phyloP scores from a whole-genome alignment of 2,329 filamentous ascomycete species.

The Ophiognomonia clavigignenti-juglandacearum region DNA sequence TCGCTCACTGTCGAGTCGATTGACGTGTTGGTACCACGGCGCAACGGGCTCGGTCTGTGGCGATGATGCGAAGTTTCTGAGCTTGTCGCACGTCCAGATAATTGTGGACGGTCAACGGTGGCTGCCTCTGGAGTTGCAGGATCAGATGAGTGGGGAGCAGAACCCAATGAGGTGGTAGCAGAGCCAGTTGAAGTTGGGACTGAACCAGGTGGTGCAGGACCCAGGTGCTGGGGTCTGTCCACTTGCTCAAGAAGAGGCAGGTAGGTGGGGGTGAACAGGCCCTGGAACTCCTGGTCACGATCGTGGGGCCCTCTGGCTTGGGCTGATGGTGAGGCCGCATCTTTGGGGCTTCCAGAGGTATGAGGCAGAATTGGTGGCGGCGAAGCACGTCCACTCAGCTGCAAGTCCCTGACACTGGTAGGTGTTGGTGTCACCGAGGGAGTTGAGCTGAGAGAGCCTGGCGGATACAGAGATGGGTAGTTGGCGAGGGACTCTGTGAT shows the following conservation, averaged over 20 bases:
- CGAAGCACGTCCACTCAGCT: slow-evolving; percentile 25
- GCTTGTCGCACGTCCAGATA: no score
- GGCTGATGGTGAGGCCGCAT: slow-evolving; percentile 25
- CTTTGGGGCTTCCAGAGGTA: slow-evolving; percentile 30
- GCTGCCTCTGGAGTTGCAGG: slow-evolving; percentile 14
- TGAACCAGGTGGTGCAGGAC: slow-evolving; percentile 10
- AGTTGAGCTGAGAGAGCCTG: slow-evolving; percentile 6
- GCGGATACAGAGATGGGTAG: slow-evolving; percentile 38
- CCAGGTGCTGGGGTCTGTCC: slow-evolving; percentile 19
- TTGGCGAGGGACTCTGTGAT: slow-evolving; percentile 39
- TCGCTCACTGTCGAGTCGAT: slow-evolving; percentile 49
- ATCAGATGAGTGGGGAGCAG: not conserved
- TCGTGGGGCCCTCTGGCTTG: slow-evolving; percentile 38
- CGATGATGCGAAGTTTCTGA: slow-evolving; percentile 2
- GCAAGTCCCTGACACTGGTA: slow-evolving; percentile 7
- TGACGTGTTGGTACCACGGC: slow-evolving; percentile 44
- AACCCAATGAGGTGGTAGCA: slow-evolving; percentile 14
- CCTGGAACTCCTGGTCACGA: slow-evolving; percentile 55
- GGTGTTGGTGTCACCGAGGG: slow-evolving; percentile 1
- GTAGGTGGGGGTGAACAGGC: slow-evolving; percentile 59
- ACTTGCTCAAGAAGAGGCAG: slow-evolving; percentile 54
- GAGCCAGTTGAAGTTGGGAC: slow-evolving; percentile 17
- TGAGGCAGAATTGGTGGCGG: slow-evolving; percentile 36
- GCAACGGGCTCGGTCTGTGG: slow-evolving; percentile 25
- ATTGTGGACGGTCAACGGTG: slow-evolving; percentile 2